phyloP scores from a whole-genome alignment of 2,329 filamentous ascomycete genomes.

The Rutstroemia sydowiana region DNA sequence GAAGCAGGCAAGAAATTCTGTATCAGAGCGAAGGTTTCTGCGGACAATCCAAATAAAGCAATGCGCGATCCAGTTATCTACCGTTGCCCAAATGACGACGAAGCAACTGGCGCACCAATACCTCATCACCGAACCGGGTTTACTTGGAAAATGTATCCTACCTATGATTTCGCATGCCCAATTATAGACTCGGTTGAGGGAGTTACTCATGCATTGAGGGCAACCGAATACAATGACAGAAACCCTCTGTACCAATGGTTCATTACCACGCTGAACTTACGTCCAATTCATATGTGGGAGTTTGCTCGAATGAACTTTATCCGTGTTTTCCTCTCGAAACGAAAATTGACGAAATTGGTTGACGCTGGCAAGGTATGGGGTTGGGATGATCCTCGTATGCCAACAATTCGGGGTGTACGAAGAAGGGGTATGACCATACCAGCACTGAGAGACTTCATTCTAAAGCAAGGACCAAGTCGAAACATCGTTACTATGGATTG shows the following conservation, averaged over 20 bases:
- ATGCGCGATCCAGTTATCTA: too few relatives aligned
- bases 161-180: slow-evolving; percentile 89
- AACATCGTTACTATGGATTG: slow-evolving; percentile 82
- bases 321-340: slow-evolving; percentile 82
- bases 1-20: too few relatives aligned
- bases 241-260: slow-evolving; percentile 87
- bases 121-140: slow-evolving; percentile 73
- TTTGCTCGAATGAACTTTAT: slow-evolving; percentile 71
- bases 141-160: slow-evolving; percentile 90
- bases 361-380: slow-evolving; percentile 69
- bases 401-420: slow-evolving; percentile 76
- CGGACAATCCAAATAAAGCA: slow-evolving; percentile 78
- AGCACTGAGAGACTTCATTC: slow-evolving; percentile 74
- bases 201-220: slow-evolving; percentile 89
- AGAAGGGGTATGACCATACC: slow-evolving; percentile 77
- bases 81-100: too few relatives aligned
- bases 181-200: slow-evolving; percentile 87
- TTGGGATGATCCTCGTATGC: slow-evolving; percentile 89
- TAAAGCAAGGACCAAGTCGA: slow-evolving; percentile 76
- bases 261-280: slow-evolving; percentile 72
- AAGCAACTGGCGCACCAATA: too few relatives aligned
- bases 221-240: slow-evolving; percentile 81
- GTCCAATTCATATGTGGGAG: slow-evolving; percentile 91
- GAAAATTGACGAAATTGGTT: slow-evolving; percentile 74
- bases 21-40: too few relatives aligned